Percentiles rank a stretch among this genome's conserved stretches.
Conservation (phyloP, 768 basidiomycete genomes). For the Phylloporus sp. region DNA sequence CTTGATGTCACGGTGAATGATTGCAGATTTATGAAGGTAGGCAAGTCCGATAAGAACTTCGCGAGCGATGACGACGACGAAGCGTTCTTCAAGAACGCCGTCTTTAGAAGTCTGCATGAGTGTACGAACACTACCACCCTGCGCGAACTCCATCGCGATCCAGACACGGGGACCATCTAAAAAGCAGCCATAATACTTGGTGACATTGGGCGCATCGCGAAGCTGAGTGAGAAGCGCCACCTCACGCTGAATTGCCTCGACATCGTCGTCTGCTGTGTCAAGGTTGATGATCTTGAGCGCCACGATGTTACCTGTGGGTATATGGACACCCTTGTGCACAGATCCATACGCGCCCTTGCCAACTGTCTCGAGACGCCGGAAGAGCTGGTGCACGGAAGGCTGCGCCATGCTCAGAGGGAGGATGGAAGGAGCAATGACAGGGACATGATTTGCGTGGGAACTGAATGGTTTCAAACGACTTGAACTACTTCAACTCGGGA, state of each 20-base stretch:
- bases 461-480: not conserved
- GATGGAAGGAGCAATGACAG: not conserved
- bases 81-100: slow-evolving; percentile 82
- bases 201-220: slow-evolving; percentile 86
- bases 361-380: slow-evolving; percentile 83
- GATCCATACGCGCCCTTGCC: slow-evolving; percentile 96
- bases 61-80: slow-evolving; percentile 80
- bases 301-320: slow-evolving; percentile 81
- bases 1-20: slow-evolving; percentile 98
- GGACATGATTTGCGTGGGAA: slow-evolving; percentile 19
- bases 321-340: slow-evolving; percentile 87
- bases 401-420: slow-evolving; percentile 36
- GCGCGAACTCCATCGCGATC: slow-evolving; percentile 98
- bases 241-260: slow-evolving; percentile 93
- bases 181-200: slow-evolving; percentile 94
- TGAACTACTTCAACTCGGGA: not conserved
- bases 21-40: slow-evolving; percentile 89
- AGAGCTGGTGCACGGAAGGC: slow-evolving; percentile 72
- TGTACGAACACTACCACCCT: slow-evolving; percentile 90
- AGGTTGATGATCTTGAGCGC: slow-evolving; percentile 99
- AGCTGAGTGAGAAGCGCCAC: slow-evolving; percentile 89
- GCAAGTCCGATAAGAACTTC: slow-evolving; percentile 84
- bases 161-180: slow-evolving; percentile 94
- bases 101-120: slow-evolving; percentile 85
- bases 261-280: slow-evolving; percentile 95